Conservation (phyloP, 768 basidiomycete species). For the Trametes coccinea region DNA sequence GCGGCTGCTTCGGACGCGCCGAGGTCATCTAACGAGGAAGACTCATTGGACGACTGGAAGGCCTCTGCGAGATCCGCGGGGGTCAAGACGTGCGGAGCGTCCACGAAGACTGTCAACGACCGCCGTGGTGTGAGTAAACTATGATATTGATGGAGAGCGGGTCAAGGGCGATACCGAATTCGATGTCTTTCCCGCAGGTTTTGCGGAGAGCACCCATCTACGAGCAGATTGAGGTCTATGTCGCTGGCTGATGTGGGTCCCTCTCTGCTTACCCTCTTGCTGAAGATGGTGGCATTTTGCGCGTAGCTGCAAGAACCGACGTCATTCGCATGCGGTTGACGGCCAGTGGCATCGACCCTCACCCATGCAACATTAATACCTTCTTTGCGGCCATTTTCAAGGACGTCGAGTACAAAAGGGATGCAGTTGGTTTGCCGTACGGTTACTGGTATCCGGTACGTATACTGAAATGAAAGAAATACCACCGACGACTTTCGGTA, state of each 20-base stretch:
- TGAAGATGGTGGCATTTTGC: conserved; percentile 70
- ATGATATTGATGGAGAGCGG: too few relatives aligned
- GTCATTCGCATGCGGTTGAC: not conserved
- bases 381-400: conserved; percentile 19
- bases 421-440: too few relatives aligned
- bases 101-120: too few relatives aligned
- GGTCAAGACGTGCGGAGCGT: conserved; percentile 66
- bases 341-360: too few relatives aligned
- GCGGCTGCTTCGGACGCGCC: conserved; percentile 41
- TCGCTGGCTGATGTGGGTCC: conserved; percentile 18
- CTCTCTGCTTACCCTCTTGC: conserved; percentile 56
- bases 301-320: conserved; percentile 49
- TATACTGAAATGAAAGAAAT: too few relatives aligned
- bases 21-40: conserved; percentile 35
- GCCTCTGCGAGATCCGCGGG: conserved; percentile 57
- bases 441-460: too few relatives aligned
- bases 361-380: conserved; percentile 51
- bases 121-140: too few relatives aligned
- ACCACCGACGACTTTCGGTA: too few relatives aligned
- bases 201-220: conserved; percentile 76
- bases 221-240: not conserved
- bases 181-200: conserved; percentile 61
- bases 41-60: conserved; percentile 28
- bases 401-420: too few relatives aligned
- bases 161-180: conserved; percentile 49